Conservation (phyloP, 805 yeast genomes). For the Zygosaccharomyces pseudorouxii region DNA sequence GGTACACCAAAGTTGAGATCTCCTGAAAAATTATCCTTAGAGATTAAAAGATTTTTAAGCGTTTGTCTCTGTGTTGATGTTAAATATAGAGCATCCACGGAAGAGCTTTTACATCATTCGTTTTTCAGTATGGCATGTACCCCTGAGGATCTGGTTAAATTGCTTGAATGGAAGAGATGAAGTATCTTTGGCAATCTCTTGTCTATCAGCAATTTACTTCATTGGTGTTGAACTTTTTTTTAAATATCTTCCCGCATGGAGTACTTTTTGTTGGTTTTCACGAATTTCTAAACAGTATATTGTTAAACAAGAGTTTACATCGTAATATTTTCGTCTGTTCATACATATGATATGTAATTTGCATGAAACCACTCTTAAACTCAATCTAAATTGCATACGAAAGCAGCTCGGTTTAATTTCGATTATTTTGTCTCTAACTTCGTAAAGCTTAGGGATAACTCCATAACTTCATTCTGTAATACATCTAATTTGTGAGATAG, state of each 20-base stretch:
- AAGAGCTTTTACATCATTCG: constrained; percentile 74
- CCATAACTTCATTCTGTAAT: constrained; percentile 27
- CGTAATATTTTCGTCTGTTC: background rate
- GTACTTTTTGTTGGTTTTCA: background rate
- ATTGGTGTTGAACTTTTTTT: background rate
- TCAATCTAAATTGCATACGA: too few relatives aligned
- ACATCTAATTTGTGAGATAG: constrained; percentile 32
- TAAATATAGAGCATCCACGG: constrained; percentile 83
- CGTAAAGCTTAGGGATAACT: constrained; percentile 28
- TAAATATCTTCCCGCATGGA: background rate
- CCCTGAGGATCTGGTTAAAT: constrained; percentile 52
- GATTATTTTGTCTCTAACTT: constrained; percentile 16
- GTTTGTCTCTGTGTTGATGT: constrained; percentile 95
- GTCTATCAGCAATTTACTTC: background rate
- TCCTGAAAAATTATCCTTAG: constrained; percentile 74
- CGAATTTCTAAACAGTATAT: background rate
- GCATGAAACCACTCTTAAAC: background rate
- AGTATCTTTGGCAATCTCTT: background rate
- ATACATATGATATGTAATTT: background rate
- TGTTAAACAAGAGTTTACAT: background rate
- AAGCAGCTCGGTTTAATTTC: background rate
- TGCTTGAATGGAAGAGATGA: constrained; percentile 48
- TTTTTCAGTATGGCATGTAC: constrained; percentile 63
- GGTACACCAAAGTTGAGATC: constrained; percentile 94
- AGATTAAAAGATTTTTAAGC: constrained; percentile 79